Evolutionary conservation across 768 basidiomycete species (phyloP), one percentile per base, ranked within the genome.

Genomic region (Lentinula boryana): DNA sequence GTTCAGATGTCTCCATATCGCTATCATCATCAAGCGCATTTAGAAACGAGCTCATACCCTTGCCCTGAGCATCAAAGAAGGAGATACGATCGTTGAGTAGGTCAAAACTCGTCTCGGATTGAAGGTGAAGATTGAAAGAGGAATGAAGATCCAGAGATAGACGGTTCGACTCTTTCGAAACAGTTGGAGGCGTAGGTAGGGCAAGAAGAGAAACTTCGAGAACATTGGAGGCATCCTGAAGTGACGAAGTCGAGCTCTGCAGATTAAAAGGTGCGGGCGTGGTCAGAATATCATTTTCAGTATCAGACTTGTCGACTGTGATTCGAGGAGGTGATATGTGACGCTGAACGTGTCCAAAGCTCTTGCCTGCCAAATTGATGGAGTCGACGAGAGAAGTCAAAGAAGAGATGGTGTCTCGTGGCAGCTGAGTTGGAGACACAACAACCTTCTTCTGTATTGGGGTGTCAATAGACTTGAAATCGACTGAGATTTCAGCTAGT

Each of bases 71-170:
- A 38, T 56, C 68, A 46, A 81, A 73, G 62, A 82, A 79, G 0
- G 81, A 82, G 54, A 83, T 75, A 58, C 76, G 78, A 65, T 83
- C 82, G 60, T 80, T 82, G 58, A 84, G 65, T 38, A 84, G 63
- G 64, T 84, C 81, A 65, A 83, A 83, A 36, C 76, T 78, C 38
- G 72, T 68, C n/a, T 81, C 80, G 35, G 75, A 75, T 57, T 75
- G 72, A 38, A 81, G 68, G 41, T 82, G 79, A 32, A 81, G 57
- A 13, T 77, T 77, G 66, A 84, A 82, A 9, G 81, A 80, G 4
- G 76, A 67, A 31, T 79, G 74, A 18, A 81, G 71, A 63, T 84
- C 81, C 16, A 78, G 68, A 31, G 80, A 81, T 56, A 68, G 68
- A 10, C 77, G 76, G 58, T 76, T 76, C 4, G 54, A 36, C 53